These are phyloP conservation scores for Lipomyces chichibuensis DNA, from an alignment of 805 yeast genomes.

Conservation along the genomic window DNA sequence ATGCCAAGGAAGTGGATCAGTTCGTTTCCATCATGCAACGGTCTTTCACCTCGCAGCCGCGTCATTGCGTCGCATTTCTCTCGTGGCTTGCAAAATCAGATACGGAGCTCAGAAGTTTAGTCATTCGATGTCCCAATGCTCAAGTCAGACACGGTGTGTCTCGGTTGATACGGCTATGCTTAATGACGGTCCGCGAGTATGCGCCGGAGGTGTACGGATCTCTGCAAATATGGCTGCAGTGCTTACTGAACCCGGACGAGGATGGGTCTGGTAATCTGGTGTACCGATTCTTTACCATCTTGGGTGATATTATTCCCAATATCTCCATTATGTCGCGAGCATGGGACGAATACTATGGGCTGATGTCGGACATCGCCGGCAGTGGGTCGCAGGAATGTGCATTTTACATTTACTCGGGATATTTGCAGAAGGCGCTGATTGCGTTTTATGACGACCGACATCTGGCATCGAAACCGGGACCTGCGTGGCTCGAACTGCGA, in stretches of 20 bases:
- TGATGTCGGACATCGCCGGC: constrained; percentile 13
- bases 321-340: constrained; percentile 10
- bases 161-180: constrained; percentile 8
- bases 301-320: not conserved
- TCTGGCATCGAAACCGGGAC: constrained; percentile 1
- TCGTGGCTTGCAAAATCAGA: constrained; percentile 20
- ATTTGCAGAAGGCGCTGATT: constrained; percentile 14
- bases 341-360: constrained; percentile 22
- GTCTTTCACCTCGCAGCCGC: not conserved
- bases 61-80: constrained; percentile 17
- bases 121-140: constrained; percentile 28
- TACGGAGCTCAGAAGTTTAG: constrained; percentile 7
- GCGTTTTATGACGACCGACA: constrained; percentile 12
- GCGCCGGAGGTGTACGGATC: constrained; percentile 21
- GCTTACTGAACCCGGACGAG: not conserved
- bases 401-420: constrained; percentile 20
- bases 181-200: constrained; percentile 6
- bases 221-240: constrained; percentile 13
- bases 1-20: constrained; percentile 6
- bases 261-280: not conserved
- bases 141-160: constrained; percentile 16
- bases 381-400: constrained; percentile 21
- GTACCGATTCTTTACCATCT: not conserved
- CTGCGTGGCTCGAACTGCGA: constrained; percentile 11
- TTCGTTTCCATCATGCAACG: constrained; percentile 11